phyloP scores from a whole-genome alignment of 179 eudicot genomes.

The Drosera spatulata region DNA sequence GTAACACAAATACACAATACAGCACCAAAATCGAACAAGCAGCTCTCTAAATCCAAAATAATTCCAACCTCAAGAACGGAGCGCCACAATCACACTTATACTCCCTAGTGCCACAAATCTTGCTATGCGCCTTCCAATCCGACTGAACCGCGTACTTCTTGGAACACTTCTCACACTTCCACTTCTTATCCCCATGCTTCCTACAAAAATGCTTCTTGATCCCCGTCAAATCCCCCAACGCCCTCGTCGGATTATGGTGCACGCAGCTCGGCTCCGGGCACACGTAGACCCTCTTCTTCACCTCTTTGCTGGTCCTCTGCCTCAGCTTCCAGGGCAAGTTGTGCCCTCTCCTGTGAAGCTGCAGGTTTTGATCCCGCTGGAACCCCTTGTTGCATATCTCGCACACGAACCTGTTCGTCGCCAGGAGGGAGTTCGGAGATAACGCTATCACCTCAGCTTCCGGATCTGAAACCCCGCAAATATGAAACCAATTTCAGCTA shows the following conservation, averaged over 20 bases:
- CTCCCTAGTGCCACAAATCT: constrained; percentile 42
- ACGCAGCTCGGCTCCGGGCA: constrained; percentile 33
- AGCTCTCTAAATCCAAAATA: neutral
- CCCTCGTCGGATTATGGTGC: constrained; percentile 36
- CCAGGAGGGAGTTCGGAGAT: constrained; percentile 36
- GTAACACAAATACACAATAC: neutral
- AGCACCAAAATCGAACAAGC: neutral
- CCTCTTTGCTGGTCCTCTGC: constrained; percentile 31
- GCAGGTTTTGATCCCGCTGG: constrained; percentile 40
- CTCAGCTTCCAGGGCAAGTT: constrained; percentile 42
- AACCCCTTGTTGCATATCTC: constrained; percentile 42
- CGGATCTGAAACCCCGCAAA: constrained; percentile 20
- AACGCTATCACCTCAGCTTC: constrained; percentile 42
- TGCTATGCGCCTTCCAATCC: constrained; percentile 42
- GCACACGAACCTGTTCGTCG: constrained; percentile 36
- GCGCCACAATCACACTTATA: constrained; percentile 48
- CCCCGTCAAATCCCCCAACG: constrained; percentile 41
- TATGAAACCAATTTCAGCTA: too few species aligned
- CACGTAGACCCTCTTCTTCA: constrained; percentile 32
- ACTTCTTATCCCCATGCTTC: constrained; percentile 43
- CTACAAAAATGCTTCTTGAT: constrained; percentile 39
- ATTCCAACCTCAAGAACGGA: constrained; percentile 25
- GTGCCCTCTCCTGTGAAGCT: constrained; percentile 39
- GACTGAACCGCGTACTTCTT: constrained; percentile 44
- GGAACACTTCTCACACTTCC: constrained; percentile 36